Percentiles rank a stretch among this genome's conserved stretches.
These are phyloP conservation scores for Acacia melanoxylon DNA, from an alignment of 306 rosid species.

Conservation along the genomic window DNA sequence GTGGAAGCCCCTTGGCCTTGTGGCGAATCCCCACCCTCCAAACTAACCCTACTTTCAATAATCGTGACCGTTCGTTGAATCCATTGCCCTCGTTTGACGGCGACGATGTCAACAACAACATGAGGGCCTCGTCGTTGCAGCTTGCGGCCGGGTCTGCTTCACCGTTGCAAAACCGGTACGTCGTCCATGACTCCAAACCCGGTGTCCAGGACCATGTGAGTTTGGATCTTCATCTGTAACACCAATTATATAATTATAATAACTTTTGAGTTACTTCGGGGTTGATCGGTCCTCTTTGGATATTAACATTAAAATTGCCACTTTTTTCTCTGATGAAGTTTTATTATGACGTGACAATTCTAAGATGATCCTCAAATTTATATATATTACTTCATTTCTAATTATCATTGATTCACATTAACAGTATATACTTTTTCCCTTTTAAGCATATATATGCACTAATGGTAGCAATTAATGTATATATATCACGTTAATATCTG, in stretches of 20 bases:
- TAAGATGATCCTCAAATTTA: neutral
- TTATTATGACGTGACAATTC: neutral
- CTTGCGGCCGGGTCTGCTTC: slow-evolving; percentile 28
- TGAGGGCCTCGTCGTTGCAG: slow-evolving; percentile 32
- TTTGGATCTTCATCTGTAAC: slow-evolving; percentile 92
- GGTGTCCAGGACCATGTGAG: slow-evolving; percentile 70
- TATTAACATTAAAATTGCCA: neutral
- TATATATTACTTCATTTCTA: neutral
- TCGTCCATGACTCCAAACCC: slow-evolving; percentile 50
- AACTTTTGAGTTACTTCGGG: neutral
- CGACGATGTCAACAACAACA: slow-evolving; percentile 35
- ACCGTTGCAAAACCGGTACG: slow-evolving; percentile 43
- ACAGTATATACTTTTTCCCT: neutral
- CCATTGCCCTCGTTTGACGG: slow-evolving; percentile 57
- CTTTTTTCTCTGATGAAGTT: neutral
- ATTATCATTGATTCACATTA: neutral
- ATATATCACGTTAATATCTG: neutral
- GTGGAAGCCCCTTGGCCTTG: slow-evolving; percentile 69
- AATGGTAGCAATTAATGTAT: too few relatives aligned
- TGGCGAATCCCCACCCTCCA: slow-evolving; percentile 71
- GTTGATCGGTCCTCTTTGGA: neutral
- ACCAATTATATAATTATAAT: slow-evolving; percentile 7
- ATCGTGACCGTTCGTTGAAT: slow-evolving; percentile 51
- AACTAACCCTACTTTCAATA: slow-evolving; percentile 49
- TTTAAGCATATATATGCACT: neutral